Evolutionary conservation across 2,329 filamentous ascomycete genomes (phyloP).

Genomic region (Fusarium multiceps): DNA sequence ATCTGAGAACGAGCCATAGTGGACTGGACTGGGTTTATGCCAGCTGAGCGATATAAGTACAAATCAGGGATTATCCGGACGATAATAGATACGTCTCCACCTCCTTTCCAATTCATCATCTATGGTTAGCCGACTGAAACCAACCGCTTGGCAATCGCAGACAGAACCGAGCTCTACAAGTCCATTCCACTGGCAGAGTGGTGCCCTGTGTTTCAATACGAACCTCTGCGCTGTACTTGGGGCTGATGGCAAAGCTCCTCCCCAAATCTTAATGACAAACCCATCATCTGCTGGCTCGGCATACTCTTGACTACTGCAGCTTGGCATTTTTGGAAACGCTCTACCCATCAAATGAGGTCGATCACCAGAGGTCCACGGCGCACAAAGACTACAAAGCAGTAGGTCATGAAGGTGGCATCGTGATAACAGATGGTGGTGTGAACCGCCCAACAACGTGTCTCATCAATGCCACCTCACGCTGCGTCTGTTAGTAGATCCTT

Average conservation of each 20-base stretch:
- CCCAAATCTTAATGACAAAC: neutral
- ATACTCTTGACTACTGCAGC: neutral
- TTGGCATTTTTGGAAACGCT: neutral
- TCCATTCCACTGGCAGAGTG: neutral
- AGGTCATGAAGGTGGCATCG: neutral
- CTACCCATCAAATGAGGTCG: neutral
- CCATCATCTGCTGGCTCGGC: neutral
- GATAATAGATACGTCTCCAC: neutral
- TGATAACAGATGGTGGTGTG: neutral
- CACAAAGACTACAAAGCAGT: neutral
- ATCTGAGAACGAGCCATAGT: neutral
- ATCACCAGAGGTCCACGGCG: neutral
- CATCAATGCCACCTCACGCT: conserved; percentile 1
- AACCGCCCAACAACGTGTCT: conserved; percentile 2
- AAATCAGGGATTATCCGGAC: neutral
- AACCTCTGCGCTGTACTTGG: neutral
- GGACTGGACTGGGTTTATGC: neutral
- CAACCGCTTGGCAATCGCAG: neutral
- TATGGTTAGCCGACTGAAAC: neutral
- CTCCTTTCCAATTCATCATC: neutral
- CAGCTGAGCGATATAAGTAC: neutral
- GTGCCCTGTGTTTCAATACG: neutral
- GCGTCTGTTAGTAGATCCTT: neutral
- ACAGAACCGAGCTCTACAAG: neutral
- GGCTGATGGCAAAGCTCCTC: neutral